phyloP scores from a whole-genome alignment of 768 basidiomycete genomes.

The Infundibulicybe gibba region DNA sequence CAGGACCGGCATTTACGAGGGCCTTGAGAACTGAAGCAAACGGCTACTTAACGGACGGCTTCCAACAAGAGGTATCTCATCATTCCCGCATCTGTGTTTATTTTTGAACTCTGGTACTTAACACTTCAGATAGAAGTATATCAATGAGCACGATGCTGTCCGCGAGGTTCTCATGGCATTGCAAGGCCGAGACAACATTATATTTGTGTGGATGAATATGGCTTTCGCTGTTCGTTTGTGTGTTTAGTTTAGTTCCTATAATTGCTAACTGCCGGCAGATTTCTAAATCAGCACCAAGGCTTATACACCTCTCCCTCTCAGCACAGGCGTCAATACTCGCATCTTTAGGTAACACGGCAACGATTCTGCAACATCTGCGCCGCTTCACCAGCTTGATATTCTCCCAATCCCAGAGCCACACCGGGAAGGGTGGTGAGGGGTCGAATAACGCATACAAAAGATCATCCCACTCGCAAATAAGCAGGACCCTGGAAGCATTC shows the following conservation, averaged over 20 bases:
- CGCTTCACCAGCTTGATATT: conserved; percentile 53
- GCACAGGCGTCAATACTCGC: conserved; percentile 64
- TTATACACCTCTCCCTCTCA: conserved; percentile 64
- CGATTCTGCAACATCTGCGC: conserved; percentile 59
- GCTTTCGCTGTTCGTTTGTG: not conserved
- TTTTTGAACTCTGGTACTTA: not conserved
- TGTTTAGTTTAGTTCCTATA: no score
- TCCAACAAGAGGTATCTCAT: conserved; percentile 13
- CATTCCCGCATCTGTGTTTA: not conserved
- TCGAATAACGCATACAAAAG: conserved; percentile 6
- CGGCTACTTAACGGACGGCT: conserved; percentile 7
- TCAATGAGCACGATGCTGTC: conserved; percentile 72
- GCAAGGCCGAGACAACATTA: conserved; percentile 65
- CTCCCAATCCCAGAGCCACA: conserved; percentile 21
- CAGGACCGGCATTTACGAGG: conserved; percentile 10
- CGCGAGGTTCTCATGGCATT: conserved; percentile 74
- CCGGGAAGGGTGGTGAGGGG: conserved; percentile 7
- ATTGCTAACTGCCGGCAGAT: conserved; percentile 30
- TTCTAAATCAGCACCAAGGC: conserved; percentile 47
- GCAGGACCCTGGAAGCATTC: conserved; percentile 78
- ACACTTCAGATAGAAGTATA: conserved; percentile 50
- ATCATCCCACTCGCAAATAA: conserved; percentile 21
- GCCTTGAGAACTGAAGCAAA: no score
- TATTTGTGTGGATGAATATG: conserved; percentile 38
- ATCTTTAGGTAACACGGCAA: conserved; percentile 56